Base-by-base conservation (phyloP, 2,329 filamentous ascomycete genomes). In the Sarocladium strictum region DNA sequence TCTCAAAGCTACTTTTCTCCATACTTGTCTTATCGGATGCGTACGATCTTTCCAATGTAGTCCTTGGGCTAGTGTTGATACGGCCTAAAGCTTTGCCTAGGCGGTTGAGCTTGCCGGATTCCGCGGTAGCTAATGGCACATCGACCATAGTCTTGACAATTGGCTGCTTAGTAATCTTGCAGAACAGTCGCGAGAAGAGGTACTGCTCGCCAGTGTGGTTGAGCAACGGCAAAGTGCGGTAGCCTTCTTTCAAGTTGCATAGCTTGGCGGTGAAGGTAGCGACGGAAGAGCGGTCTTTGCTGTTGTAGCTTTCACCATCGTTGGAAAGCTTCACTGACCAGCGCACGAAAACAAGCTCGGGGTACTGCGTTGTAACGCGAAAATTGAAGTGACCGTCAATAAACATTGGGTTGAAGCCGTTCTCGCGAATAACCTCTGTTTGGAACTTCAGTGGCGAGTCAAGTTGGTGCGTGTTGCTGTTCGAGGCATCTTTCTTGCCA, bases 211-310 rank as follows among this genome's bases (percentile, higher is more conserved):
- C 94, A 59, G 90, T 89, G 55, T 84, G 81, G 71, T 97, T 92
- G 68, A 90, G 87, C 15, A 99, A 78, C 11, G 93, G 94, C 53
- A 97, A 77, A 57, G 96, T 95, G 58, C 93, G 90, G 69, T 94
- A 97, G 26, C 94, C 94, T 69, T 94, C 86, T 67, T 93, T 90
- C 40, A 97, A 80, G 66, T 86, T 95, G 73, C 80, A 86, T 53
- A 97, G 84, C 73, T 97, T 97, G 58, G 90, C 92, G 2, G 90
- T 97, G 70, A 93, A 97, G 1, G 88, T 94, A 2, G 90, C 94
- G 55, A 97, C 79, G 21, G 90, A 74, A 60, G 80, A 71, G 63
- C 78, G 71, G 58, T 85, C 85, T 54, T 63, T 64, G 60, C 64
- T 69, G 56, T 81, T 88, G 60, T 83, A 81, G 60, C 76, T 86